Conservation (phyloP, 129 eudicot species). For the sunflower (Helianthus annuus) region HanXRQr2.0-SUNRISE NC_035435.2:123843540-123844039, state of each 20-base stretch:
- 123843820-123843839: constrained; percentile 76
- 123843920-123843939: constrained; percentile 68
- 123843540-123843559: constrained; percentile 7
- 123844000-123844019: constrained; percentile 76
- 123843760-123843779: constrained; percentile 76
- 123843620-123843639: constrained; percentile 1
- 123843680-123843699: constrained; percentile 1
- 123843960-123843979: constrained; percentile 70
- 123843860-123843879: constrained; percentile 59
- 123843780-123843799: constrained; percentile 56
- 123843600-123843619: constrained; percentile 19
- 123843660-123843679: background rate
- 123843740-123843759: constrained; percentile 68
- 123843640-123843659: background rate
- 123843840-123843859: constrained; percentile 92
- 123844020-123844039: constrained; percentile 69
- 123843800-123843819: constrained; percentile 76
- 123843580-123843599: constrained; percentile 26
- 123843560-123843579: constrained; percentile 25
- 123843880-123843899: constrained; percentile 28
- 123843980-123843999: constrained; percentile 46
- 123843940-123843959: constrained; percentile 90
- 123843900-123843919: constrained; percentile 61
- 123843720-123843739: constrained; percentile 82
- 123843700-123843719: constrained; percentile 44